A percentile compares a stretch with the other conserved stretches of the same genome.
These are phyloP conservation scores for Nepenthes gracilis DNA, from an alignment of 148 eudicot genomes.

Conservation along the genomic window DNA sequence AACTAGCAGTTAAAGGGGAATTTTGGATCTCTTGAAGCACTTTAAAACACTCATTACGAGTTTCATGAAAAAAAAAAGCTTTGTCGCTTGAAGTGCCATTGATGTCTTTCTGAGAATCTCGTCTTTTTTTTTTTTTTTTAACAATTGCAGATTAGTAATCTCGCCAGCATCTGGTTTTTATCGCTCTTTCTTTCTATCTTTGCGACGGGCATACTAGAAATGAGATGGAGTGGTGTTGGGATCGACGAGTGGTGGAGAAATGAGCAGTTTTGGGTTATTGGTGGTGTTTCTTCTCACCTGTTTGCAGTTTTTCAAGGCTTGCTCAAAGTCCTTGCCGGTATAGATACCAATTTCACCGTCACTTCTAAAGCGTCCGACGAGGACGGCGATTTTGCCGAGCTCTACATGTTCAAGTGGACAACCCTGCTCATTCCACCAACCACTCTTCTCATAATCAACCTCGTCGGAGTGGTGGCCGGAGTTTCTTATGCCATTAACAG, in stretches of 20 bases:
- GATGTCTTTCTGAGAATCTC: neutral
- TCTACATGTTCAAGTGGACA: slow-evolving; percentile 49
- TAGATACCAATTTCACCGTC: slow-evolving; percentile 54
- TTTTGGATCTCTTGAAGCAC: neutral
- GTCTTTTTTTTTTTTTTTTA: neutral
- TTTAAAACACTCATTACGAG: too few species aligned
- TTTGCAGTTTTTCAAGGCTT: slow-evolving; percentile 60
- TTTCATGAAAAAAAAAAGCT: too few species aligned
- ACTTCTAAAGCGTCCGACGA: slow-evolving; percentile 49
- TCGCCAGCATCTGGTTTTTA: slow-evolving; percentile 40
- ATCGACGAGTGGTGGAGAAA: slow-evolving; percentile 68
- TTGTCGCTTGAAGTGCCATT: too few species aligned
- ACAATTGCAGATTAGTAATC: slow-evolving; percentile 42
- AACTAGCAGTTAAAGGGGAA: slow-evolving; percentile 2
- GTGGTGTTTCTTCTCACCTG: slow-evolving; percentile 47
- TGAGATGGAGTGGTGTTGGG: slow-evolving; percentile 58
- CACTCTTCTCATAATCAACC: slow-evolving; percentile 35
- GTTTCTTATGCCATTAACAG: slow-evolving; percentile 45
- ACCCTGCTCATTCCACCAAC: slow-evolving; percentile 53
- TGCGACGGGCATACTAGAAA: slow-evolving; percentile 46
- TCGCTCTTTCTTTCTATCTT: slow-evolving; percentile 45
- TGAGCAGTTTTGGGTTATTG: slow-evolving; percentile 62
- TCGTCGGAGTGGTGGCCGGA: slow-evolving; percentile 41
- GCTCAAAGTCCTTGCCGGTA: slow-evolving; percentile 54
- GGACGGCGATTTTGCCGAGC: slow-evolving; percentile 46